Conservation (phyloP, 306 rosid genomes). For the Sechiopsis laciniata region DNA sequence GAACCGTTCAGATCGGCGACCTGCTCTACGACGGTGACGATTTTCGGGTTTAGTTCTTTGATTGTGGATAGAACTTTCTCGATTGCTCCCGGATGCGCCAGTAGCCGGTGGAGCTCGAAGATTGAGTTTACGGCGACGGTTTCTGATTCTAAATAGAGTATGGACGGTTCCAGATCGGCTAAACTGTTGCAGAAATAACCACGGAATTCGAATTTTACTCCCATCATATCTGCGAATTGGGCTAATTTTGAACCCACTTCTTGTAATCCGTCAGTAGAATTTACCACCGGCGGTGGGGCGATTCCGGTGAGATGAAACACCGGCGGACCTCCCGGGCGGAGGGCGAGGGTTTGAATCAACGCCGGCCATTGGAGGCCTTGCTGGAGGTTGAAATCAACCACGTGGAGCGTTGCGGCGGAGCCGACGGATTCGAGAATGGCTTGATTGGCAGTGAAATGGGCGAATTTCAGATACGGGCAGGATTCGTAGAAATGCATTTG, state of each 20-base stretch:
- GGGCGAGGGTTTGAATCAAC: conserved; percentile 71
- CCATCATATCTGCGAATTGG: conserved; percentile 53
- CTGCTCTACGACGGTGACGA: conserved; percentile 62
- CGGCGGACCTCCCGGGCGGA: conserved; percentile 72
- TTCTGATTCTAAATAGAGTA: conserved; percentile 51
- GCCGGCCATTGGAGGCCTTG: conserved; percentile 98
- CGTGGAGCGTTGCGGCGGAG: conserved; percentile 52
- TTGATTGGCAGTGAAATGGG: conserved; percentile 89
- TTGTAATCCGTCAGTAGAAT: conserved; percentile 56
- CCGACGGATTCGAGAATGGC: conserved; percentile 75
- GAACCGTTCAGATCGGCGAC: conserved; percentile 74
- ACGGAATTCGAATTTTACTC: conserved; percentile 65
- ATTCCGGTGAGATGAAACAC: conserved; percentile 69
- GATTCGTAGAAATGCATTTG: conserved; percentile 80
- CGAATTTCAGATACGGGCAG: conserved; percentile 75
- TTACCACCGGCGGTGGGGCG: conserved; percentile 61
- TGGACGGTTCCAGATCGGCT: conserved; percentile 61
- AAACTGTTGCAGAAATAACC: conserved; percentile 54
- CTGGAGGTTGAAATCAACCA: conserved; percentile 70
- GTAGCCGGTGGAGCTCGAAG: conserved; percentile 62
- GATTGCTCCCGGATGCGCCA: conserved; percentile 50
- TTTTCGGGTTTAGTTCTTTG: conserved; percentile 50
- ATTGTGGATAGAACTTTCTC: conserved; percentile 49
- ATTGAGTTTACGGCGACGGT: conserved; percentile 66
- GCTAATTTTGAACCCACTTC: conserved; percentile 67